Conservation (phyloP, 1,284 basidiomycete species). For the Neolentinus lepideus region DNA sequence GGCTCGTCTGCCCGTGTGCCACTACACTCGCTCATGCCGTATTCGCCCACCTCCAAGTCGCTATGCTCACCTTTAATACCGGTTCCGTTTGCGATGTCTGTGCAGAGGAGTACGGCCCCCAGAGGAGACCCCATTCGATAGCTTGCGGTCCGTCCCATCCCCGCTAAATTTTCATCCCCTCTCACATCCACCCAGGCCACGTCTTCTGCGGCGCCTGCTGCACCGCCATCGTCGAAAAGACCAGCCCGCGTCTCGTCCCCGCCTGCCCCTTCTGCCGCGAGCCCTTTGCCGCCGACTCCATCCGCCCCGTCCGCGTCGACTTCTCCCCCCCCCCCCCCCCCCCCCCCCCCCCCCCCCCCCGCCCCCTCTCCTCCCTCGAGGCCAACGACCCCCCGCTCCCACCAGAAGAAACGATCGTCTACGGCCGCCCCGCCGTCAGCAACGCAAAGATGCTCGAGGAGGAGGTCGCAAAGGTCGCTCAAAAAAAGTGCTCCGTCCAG, state of each 20-base stretch:
- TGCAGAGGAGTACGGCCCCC: conserved; percentile 72
- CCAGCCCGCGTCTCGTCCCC: conserved; percentile 53
- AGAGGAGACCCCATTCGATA: conserved; percentile 68
- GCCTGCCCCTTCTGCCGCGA: conserved; percentile 79
- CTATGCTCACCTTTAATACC: conserved; percentile 70
- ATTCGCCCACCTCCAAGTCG: conserved; percentile 8
- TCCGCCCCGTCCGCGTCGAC: conserved; percentile 73
- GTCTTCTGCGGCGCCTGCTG: conserved; percentile 69
- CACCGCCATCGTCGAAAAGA: conserved; percentile 74
- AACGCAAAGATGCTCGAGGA: conserved; percentile 40
- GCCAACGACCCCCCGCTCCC: conserved; percentile 28
- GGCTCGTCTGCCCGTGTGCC: neutral
- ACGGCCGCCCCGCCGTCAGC: conserved; percentile 43
- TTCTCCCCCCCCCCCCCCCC: conserved; percentile 45
- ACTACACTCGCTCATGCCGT: conserved; percentile 7
- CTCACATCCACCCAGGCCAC: conserved; percentile 43
- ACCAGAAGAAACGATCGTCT: conserved; percentile 26
- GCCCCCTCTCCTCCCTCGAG: conserved; percentile 33
- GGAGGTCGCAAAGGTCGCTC: conserved; percentile 68
- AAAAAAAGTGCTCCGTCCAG: conserved; percentile 80
- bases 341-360: conserved; percentile 57
- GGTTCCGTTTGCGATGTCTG: conserved; percentile 80
- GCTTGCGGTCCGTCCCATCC: conserved; percentile 52
- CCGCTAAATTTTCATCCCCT: conserved; percentile 8
- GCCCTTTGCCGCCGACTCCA: conserved; percentile 50